phyloP scores from a whole-genome alignment of 345 rosid species.

The Psidium guajava region DNA sequence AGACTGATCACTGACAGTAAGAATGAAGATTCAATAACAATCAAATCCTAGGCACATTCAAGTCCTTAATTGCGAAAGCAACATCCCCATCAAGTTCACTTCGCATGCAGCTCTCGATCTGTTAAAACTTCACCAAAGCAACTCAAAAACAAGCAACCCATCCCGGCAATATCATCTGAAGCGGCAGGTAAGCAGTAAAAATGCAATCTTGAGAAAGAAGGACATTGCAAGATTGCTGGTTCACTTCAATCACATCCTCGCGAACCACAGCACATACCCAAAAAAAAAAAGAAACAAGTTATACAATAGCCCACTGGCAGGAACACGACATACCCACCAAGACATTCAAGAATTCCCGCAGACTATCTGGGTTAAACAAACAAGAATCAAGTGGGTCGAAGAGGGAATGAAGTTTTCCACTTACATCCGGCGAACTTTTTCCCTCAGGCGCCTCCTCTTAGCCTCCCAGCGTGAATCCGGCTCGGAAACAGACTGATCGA shows the following conservation, averaged over 20 bases:
- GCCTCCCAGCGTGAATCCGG: constrained; percentile 37
- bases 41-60: neutral
- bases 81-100: neutral
- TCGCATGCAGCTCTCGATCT: neutral
- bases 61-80: neutral
- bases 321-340: neutral
- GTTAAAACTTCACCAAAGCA: neutral
- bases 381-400: neutral
- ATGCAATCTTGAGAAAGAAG: neutral
- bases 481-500: constrained; percentile 17
- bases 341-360: neutral
- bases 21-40: neutral
- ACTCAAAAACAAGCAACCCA: neutral
- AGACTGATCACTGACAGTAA: neutral
- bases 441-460: constrained; percentile 60
- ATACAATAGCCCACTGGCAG: neutral
- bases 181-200: neutral
- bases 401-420: neutral
- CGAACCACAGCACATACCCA: neutral
- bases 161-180: neutral
- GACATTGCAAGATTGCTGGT: neutral
- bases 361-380: neutral
- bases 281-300: neutral
- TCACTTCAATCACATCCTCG: neutral
- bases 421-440: constrained; percentile 80